Evolutionary conservation across 2,329 filamentous ascomycete species (phyloP), one percentile per base, ranked within the genome.

Genomic region (Colletotrichum camelliae): DNA sequence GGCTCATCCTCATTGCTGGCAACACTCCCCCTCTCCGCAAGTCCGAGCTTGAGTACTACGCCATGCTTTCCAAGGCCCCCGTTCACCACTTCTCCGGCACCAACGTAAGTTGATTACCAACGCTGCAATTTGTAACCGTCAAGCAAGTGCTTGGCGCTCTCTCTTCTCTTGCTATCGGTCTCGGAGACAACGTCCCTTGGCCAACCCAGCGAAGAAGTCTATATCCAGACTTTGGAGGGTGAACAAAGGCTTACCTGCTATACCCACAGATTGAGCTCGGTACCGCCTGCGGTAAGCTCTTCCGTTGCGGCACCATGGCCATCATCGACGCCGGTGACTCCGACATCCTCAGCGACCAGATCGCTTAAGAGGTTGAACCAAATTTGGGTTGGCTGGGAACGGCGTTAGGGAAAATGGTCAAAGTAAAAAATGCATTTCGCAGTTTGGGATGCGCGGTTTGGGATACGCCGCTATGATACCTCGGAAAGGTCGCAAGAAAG

Each of bases 11-110:
- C 89, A 97, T 98, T 77, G 84, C 86, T 82, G 96, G 95, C 89
- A 98, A 99, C 92, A 98, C 96, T 81, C 96, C 96, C 85, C 97
- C 97, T 88, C 95, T 99, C 84, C 94, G 96, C 88, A 99, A 98
- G 94, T 95, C 93, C 84, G 96, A 98, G 92, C 93, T 98, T 79
- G 96, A 98, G 91, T 98, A 95, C 90, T 96, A 96, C 91, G 92
- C 92, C 86, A 97, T 97, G 95, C 88, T 98, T 84, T 93, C 93
- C 87, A 98, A 98, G 93, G 95, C 94, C 83, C 93, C 94, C 80
- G 96, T 98, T 84, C 96, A 98, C 92, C 97, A 99, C 92, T 98
- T 98, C 91, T 92, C 92, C 82, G 97, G 97, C 84, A 98, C 97
- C 94, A 98, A 98, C 93, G 96, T 98, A 94, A 94, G 96, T 95